A percentile compares a stretch with the other conserved stretches of the same genome.
These are phyloP conservation scores for Antitrichia curtipendula DNA, from an alignment of 225 moss, liverwort and hornwort genomes.

Conservation along the genomic window DNA sequence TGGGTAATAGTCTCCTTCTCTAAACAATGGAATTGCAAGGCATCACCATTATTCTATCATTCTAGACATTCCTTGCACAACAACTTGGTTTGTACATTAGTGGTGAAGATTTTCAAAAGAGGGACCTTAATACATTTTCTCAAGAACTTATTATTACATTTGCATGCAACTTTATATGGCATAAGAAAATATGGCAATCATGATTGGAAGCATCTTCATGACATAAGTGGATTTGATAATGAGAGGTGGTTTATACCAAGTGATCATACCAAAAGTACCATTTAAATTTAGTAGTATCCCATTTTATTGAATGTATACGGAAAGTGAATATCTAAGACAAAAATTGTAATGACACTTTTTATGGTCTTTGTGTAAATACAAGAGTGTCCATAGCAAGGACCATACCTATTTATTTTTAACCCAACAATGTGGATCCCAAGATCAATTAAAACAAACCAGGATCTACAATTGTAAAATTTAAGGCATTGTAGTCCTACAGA, in stretches of 20 bases:
- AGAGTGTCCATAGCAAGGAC: not conserved
- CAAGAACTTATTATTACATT: not conserved
- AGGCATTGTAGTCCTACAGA: not conserved
- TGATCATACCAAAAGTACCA: not conserved
- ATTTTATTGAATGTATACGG: no score
- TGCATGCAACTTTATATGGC: not conserved
- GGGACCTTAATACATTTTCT: not conserved
- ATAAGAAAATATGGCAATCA: not conserved
- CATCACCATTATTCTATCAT: not conserved
- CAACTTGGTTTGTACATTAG: not conserved
- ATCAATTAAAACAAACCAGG: not conserved
- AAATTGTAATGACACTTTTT: not conserved
- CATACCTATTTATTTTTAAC: no score
- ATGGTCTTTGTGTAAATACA: no score
- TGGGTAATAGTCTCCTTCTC: not conserved
- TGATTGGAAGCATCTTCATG: no score
- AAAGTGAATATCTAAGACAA: accelerated
- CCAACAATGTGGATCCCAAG: no score
- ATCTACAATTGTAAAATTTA: no score
- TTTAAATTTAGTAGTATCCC: not conserved
- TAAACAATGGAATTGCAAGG: not conserved
- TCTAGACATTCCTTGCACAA: not conserved
- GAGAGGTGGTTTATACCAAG: not conserved
- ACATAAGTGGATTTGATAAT: not conserved
- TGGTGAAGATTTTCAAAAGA: not conserved